phyloP scores from a whole-genome alignment of 2,329 filamentous ascomycete genomes.

The Tolypocladium paradoxum region DNA sequence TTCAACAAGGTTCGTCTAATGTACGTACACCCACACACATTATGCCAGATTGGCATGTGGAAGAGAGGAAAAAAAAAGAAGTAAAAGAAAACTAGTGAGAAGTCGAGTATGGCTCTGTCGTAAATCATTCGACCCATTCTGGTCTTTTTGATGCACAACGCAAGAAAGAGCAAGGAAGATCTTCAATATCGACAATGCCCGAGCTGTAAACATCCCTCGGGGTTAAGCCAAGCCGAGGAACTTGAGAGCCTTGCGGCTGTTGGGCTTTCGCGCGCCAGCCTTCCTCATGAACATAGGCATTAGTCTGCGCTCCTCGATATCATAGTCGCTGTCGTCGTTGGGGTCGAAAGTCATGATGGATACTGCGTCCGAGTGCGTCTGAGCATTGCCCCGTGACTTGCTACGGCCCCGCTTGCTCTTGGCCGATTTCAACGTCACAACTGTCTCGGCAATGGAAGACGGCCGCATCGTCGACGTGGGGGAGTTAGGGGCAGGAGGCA shows the following conservation, averaged over 20 bases:
- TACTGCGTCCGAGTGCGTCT: slow-evolving; percentile 13
- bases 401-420: slow-evolving; percentile 17
- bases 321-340: slow-evolving; percentile 29
- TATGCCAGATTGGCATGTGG: not conserved
- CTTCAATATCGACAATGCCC: not conserved
- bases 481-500: slow-evolving; percentile 2
- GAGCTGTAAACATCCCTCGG: not conserved
- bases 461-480: slow-evolving; percentile 3
- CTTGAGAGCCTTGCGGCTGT: slow-evolving; percentile 41
- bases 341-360: slow-evolving; percentile 25
- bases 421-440: slow-evolving; percentile 16
- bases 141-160: not conserved
- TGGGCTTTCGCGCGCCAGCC: slow-evolving; percentile 23
- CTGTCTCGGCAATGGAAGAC: slow-evolving; percentile 10
- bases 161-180: not conserved
- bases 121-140: not conserved
- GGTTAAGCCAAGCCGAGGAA: slow-evolving; percentile 36
- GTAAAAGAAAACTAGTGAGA: not conserved
- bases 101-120: not conserved
- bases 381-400: slow-evolving; percentile 13
- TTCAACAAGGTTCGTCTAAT: not conserved
- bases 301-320: slow-evolving; percentile 38
- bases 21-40: not conserved
- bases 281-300: slow-evolving; percentile 38
- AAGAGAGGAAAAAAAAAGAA: not conserved